Base-by-base conservation (phyloP, 257 asterid genomes). In the Anisodus tanguticus region DNA sequence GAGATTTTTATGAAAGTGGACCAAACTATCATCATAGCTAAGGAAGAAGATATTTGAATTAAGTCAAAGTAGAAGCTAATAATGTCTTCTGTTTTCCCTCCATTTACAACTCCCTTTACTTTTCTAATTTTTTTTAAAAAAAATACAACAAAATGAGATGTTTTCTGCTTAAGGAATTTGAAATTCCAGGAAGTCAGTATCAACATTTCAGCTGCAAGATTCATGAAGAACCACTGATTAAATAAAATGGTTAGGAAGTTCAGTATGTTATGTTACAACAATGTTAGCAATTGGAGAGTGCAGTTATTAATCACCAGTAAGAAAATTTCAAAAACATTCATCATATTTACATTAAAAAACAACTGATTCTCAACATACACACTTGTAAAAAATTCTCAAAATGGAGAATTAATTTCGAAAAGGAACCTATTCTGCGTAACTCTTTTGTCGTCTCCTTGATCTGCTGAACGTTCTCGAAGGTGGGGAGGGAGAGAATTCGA, bases 401-500 rank as follows among this genome's bases (percentile, higher is more conserved):
- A 84, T 6, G 22, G 55, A 77, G 12, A 81, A 81, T 53, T 60
- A 22, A 58, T 58, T 53, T 12, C 0, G n/a, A 82, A 77, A 54
- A 39, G 4, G n/a, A 53, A 51, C 86, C 87, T 85, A 86, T 84
- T 88, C 93, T 41, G 81, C 89, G 49, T 71, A 81, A 79, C 87
- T 89, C 88, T 86, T 88, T 45, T 64, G 89, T 55, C 89, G 90
- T 70, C 95, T 88, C 79, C 95, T 92, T 41, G 98, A 90, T 77
- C 93, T 89, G 88, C 87, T 85, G 49, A 77, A 86, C 49, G 81
- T 60, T 82, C 86, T 94, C 5, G 94, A 91, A 49, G 97, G 98
- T 11, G 99, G 98, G 26, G 99, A 95, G 15, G 99, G 97, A 2
- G 98, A 93, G 84, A 93, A 93, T 92, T 95, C 98, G 22, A 92